Percentiles rank a stretch among this genome's conserved stretches.
These are phyloP conservation scores for Pichia gijzeniarum DNA, from an alignment of 805 yeast species.

Conservation along the genomic window DNA sequence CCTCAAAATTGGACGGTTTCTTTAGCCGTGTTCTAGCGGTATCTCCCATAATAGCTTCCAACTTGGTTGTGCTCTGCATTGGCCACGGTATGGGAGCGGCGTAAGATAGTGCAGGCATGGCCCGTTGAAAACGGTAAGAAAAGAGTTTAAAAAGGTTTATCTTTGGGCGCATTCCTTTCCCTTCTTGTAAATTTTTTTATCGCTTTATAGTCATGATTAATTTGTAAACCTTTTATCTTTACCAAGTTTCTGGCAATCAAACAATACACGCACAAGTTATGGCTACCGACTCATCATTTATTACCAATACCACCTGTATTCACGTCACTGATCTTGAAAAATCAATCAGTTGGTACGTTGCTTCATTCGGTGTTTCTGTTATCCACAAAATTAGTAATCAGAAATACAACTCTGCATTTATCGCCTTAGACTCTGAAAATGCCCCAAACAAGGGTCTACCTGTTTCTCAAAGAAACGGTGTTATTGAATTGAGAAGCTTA, in stretches of 20 bases:
- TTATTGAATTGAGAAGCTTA: conserved; percentile 74
- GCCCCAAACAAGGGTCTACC: conserved; percentile 34
- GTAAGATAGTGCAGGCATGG: background rate
- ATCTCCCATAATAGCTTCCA: too few species aligned
- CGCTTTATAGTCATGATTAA: too few species aligned
- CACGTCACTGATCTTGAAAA: conserved; percentile 77
- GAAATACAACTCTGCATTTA: conserved; percentile 61
- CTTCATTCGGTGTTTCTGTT: conserved; percentile 67
- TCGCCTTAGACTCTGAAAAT: conserved; percentile 48
- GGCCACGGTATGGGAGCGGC: background rate
- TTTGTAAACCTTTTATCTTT: too few species aligned
- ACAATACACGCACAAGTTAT: too few species aligned
- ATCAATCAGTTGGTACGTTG: conserved; percentile 66
- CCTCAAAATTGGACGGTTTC: conserved; percentile 7
- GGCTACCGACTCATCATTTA: conserved; percentile 30
- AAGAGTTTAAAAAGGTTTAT: too few species aligned
- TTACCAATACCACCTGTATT: conserved; percentile 65
- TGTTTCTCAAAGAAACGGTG: conserved; percentile 47
- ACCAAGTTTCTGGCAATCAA: too few species aligned
- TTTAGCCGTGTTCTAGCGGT: too few species aligned
- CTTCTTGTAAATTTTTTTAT: too few species aligned
- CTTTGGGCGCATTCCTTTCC: too few species aligned
- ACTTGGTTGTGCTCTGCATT: background rate
- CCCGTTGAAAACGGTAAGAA: too few species aligned
- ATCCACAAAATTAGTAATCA: conserved; percentile 47